Evolutionary conservation across 1,284 basidiomycete genomes (phyloP).

Genomic region (Marasmius fiardii): DNA sequence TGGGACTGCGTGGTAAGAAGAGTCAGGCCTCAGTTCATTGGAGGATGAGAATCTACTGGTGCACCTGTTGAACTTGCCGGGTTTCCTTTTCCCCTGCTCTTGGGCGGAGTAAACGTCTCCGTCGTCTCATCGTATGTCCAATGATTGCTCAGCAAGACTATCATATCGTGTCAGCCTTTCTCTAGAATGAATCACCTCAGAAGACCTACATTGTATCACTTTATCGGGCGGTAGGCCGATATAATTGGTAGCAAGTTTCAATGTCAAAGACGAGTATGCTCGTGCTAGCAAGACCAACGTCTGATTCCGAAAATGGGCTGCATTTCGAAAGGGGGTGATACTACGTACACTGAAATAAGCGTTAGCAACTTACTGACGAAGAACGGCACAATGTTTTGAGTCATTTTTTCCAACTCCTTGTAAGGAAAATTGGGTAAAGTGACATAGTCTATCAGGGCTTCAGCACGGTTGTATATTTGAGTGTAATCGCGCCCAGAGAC

Average conservation of each 20-base stretch:
- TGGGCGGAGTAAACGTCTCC: conserved; percentile 40
- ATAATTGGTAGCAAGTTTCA: conserved; percentile 50
- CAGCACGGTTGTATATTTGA: conserved; percentile 48
- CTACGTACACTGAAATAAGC: not conserved
- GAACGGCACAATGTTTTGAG: conserved; percentile 38
- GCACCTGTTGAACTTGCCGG: not conserved
- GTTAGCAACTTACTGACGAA: conserved; percentile 46
- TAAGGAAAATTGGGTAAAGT: conserved; percentile 40
- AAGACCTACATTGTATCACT: conserved; percentile 40
- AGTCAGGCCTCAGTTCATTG: not conserved
- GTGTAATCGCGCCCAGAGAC: conserved; percentile 51
- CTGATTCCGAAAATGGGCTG: conserved; percentile 49
- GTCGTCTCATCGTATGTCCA: conserved; percentile 51
- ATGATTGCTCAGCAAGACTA: conserved; percentile 38
- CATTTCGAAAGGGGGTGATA: conserved; percentile 3
- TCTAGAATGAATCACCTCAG: not conserved
- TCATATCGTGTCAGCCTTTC: conserved; percentile 2
- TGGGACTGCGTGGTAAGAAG: conserved; percentile 25
- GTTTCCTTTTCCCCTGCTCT: not conserved
- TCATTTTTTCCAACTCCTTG: conserved; percentile 38
- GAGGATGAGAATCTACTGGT: not conserved
- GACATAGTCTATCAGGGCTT: conserved; percentile 38
- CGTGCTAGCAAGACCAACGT: conserved; percentile 52
- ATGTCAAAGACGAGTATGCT: conserved; percentile 59
- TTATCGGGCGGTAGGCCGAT: conserved; percentile 48